These are phyloP conservation scores for Austroboletus eburneus DNA, from an alignment of 768 basidiomycete genomes.

Conservation along the genomic window DNA sequence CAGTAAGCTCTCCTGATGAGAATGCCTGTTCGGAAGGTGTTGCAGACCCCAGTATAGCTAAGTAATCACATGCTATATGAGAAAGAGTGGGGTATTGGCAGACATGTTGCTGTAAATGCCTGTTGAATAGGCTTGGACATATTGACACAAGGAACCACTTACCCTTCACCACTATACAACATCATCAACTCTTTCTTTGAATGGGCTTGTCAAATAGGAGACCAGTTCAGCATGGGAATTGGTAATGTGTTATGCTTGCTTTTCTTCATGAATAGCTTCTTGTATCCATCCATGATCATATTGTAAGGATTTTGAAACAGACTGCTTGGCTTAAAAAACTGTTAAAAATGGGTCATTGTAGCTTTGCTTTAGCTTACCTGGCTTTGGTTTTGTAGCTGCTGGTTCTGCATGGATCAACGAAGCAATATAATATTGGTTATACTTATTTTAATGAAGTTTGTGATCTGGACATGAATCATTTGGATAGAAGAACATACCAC, in stretches of 20 bases:
- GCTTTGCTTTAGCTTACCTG: background rate
- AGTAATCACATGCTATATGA: conserved; percentile 10
- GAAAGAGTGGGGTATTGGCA: conserved; percentile 17
- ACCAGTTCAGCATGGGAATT: background rate
- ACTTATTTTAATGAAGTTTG: too few species aligned
- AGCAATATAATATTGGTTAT: background rate
- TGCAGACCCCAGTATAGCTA: conserved; percentile 26
- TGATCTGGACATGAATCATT: too few species aligned
- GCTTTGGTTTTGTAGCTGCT: background rate
- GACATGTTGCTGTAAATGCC: conserved; percentile 7
- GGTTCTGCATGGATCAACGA: background rate
- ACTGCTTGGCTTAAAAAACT: background rate
- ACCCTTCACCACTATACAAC: conserved; percentile 6
- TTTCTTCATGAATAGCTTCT: background rate
- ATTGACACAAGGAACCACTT: background rate
- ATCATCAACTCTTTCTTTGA: background rate
- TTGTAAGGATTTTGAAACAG: background rate
- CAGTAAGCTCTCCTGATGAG: conserved; percentile 26
- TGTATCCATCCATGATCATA: background rate
- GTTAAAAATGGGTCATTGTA: background rate
- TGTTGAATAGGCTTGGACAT: background rate
- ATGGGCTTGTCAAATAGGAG: conserved; percentile 1
- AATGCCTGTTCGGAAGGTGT: conserved; percentile 27
- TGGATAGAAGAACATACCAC: background rate
- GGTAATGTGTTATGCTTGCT: background rate